These are phyloP conservation scores for Magnolia officinalis DNA, from an alignment of 164 flowering plant genomes.

Conservation along the genomic window DNA sequence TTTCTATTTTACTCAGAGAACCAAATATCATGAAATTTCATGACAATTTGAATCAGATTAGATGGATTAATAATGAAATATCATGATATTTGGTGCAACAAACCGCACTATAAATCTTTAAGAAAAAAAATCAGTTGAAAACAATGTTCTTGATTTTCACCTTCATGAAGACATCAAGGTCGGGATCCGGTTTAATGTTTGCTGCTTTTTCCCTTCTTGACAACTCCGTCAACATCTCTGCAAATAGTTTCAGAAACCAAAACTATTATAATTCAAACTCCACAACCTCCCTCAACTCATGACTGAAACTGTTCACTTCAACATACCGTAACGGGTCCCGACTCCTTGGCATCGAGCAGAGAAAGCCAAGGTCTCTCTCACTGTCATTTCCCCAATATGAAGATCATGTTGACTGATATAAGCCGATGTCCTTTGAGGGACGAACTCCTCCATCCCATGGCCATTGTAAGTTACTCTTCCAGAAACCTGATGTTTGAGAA, in stretches of 20 bases:
- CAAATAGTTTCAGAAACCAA: background rate
- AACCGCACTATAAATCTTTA: background rate
- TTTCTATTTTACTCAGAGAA: too few relatives aligned
- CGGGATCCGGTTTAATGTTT: constrained; percentile 4
- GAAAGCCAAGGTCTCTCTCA: constrained; percentile 54
- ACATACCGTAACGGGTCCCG: constrained; percentile 45
- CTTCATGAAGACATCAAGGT: constrained; percentile 90
- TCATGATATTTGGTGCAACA: background rate
- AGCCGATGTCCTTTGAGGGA: constrained; percentile 62
- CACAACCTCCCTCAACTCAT: background rate
- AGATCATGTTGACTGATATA: constrained; percentile 64
- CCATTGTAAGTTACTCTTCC: constrained; percentile 73
- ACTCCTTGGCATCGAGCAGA: constrained; percentile 67
- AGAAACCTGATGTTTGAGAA: constrained; percentile 34
- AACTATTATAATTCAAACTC: background rate
- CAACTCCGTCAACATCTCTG: constrained; percentile 40
- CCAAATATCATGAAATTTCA: too few relatives aligned
- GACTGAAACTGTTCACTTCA: background rate
- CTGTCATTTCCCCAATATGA: constrained; percentile 60
- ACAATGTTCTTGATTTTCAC: constrained; percentile 23
- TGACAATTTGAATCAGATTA: too few relatives aligned
- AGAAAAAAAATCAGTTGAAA: background rate
- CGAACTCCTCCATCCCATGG: constrained; percentile 62
- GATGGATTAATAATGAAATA: too few relatives aligned
- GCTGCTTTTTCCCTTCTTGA: constrained; percentile 68